phyloP scores from a whole-genome alignment of 768 basidiomycete genomes.

The Hygrocybe coccinea region DNA sequence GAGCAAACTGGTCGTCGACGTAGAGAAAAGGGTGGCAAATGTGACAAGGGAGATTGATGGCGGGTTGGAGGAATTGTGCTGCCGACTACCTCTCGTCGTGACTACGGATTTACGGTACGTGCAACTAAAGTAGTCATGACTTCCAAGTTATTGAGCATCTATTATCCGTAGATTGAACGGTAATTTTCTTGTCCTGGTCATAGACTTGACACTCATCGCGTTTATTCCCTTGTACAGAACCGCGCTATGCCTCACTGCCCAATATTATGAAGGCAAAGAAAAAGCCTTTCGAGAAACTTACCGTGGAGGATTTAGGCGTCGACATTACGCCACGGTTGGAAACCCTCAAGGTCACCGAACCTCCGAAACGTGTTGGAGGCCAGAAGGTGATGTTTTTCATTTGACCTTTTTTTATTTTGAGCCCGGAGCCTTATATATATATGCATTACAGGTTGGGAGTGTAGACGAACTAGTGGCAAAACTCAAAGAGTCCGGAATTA shows the following conservation, averaged over 20 bases:
- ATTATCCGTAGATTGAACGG: slow-evolving; percentile 61
- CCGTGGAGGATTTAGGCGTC: slow-evolving; percentile 71
- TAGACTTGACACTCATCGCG: neutral
- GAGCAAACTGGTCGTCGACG: slow-evolving; percentile 74
- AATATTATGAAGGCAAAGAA: slow-evolving; percentile 99
- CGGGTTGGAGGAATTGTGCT: slow-evolving; percentile 77
- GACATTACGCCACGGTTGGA: slow-evolving; percentile 82
- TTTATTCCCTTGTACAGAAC: slow-evolving; percentile 50
- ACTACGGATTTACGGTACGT: slow-evolving; percentile 90
- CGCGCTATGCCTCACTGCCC: slow-evolving; percentile 93
- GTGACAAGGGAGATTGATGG: slow-evolving; percentile 94
- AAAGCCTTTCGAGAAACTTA: slow-evolving; percentile 85
- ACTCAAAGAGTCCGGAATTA: slow-evolving; percentile 81
- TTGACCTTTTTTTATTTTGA: neutral
- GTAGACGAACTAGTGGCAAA: slow-evolving; percentile 88
- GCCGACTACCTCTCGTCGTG: slow-evolving; percentile 75
- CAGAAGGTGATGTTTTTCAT: slow-evolving; percentile 59
- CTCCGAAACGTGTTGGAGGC: slow-evolving; percentile 85
- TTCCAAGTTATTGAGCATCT: neutral
- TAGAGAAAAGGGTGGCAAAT: slow-evolving; percentile 53
- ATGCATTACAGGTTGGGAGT: slow-evolving; percentile 32
- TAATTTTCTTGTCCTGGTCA: slow-evolving; percentile 19
- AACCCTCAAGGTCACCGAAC: slow-evolving; percentile 83
- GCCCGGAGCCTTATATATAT: neutral
- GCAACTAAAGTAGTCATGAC: neutral